phyloP scores from a whole-genome alignment of 257 asterid genomes.

The Nicotiana otophora region DNA sequence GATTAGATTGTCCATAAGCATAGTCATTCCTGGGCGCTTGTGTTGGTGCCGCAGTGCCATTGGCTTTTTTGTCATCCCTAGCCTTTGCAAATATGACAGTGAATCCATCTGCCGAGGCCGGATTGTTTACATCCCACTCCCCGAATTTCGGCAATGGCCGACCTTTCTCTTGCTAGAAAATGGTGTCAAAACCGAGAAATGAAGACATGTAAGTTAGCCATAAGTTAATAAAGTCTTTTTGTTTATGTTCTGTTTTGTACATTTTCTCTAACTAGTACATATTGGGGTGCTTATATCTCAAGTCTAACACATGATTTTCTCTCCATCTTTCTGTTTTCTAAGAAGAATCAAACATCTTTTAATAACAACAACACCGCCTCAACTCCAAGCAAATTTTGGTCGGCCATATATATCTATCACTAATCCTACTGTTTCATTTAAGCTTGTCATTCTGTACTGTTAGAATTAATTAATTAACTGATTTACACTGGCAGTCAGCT shows the following conservation, averaged over 20 bases:
- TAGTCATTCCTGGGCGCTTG: background rate
- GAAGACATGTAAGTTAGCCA: background rate
- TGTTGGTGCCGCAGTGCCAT: constrained; percentile 14
- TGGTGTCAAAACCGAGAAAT: background rate
- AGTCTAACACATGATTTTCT: background rate
- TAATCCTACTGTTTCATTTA: no score
- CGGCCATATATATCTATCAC: no score
- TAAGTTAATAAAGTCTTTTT: background rate
- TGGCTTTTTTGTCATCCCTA: constrained; percentile 43
- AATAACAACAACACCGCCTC: no score
- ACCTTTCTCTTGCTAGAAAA: constrained; percentile 25
- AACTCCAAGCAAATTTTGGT: no score
- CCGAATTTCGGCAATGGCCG: constrained; percentile 48
- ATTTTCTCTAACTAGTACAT: no score
- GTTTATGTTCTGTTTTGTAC: background rate
- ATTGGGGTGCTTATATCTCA: background rate
- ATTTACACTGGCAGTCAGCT: no score
- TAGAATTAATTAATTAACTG: no score
- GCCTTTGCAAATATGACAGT: constrained; percentile 48
- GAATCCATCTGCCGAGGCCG: constrained; percentile 46
- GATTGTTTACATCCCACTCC: constrained; percentile 48
- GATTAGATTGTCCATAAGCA: background rate
- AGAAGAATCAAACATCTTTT: background rate
- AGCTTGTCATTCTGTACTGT: no score
- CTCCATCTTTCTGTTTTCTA: background rate